A percentile compares a stretch with the other conserved stretches of the same genome.
Conservation (phyloP, 1,284 basidiomycete species). For the Sphagnurus paluster region DNA sequence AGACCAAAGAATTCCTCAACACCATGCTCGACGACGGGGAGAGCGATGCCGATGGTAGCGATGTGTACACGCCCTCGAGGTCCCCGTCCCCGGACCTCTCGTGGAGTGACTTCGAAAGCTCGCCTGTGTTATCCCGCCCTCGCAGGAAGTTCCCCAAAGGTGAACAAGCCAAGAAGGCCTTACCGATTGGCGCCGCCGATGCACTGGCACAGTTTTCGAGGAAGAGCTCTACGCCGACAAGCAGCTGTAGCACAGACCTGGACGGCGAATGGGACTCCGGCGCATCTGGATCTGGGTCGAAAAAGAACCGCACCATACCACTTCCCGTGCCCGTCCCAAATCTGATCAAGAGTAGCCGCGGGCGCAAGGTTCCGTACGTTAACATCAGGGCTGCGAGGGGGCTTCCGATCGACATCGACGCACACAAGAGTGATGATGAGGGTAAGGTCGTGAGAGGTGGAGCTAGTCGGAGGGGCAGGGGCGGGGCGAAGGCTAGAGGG, state of each 20-base stretch:
- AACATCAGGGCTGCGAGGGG: slow-evolving; percentile 26
- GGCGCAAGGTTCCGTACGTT: slow-evolving; percentile 66
- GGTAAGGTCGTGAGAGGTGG: slow-evolving; percentile 11
- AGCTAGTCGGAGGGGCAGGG: slow-evolving; percentile 18
- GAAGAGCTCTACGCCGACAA: slow-evolving; percentile 8
- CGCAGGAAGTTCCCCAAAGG: slow-evolving; percentile 1
- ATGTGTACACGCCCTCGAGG: slow-evolving; percentile 31
- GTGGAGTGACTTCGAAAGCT: slow-evolving; percentile 16
- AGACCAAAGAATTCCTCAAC: neutral
- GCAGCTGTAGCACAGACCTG: slow-evolving; percentile 1
- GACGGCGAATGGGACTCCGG: slow-evolving; percentile 11
- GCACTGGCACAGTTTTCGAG: slow-evolving; percentile 20
- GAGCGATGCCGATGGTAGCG: slow-evolving; percentile 25
- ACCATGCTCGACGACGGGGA: slow-evolving; percentile 11
- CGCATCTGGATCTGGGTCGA: slow-evolving; percentile 3
- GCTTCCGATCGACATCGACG: slow-evolving; percentile 24
- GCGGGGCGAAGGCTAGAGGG: slow-evolving; percentile 20
- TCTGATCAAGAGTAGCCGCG: slow-evolving; percentile 75
- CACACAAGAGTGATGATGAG: slow-evolving; percentile 22
- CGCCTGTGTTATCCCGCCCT: neutral
- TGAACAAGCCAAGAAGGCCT: slow-evolving; percentile 8
- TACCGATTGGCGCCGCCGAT: slow-evolving; percentile 21
- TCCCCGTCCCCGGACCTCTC: slow-evolving; percentile 21
- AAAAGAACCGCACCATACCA: slow-evolving; percentile 36
- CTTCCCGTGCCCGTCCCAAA: slow-evolving; percentile 68